Conservation (phyloP, 805 yeast species). For the Lipomyces kockii region DNA sequence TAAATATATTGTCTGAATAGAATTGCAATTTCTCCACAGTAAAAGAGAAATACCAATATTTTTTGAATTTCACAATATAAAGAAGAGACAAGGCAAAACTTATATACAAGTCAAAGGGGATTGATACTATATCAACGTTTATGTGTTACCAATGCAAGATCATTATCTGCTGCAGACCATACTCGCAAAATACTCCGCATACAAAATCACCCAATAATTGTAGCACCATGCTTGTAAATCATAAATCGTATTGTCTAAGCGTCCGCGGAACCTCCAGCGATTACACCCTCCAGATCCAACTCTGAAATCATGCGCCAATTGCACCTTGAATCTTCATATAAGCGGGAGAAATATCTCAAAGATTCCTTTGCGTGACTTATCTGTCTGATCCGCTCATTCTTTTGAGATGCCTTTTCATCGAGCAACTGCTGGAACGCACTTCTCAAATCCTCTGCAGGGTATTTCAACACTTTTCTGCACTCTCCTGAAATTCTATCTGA, state of each 20-base stretch:
- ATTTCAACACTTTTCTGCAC: conserved; percentile 76
- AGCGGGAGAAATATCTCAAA: conserved; percentile 57
- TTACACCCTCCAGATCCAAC: conserved; percentile 27
- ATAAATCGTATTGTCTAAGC: not conserved
- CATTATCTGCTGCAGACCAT: not conserved
- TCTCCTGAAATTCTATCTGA: conserved; percentile 80
- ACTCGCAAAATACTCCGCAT: not conserved
- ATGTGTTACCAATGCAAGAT: not conserved
- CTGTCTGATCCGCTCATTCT: conserved; percentile 58
- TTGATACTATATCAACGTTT: not conserved
- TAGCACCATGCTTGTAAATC: not conserved
- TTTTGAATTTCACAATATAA: not conserved
- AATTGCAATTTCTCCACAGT: not conserved
- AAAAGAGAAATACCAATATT: not conserved
- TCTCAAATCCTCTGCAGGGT: conserved; percentile 82
- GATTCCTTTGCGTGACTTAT: conserved; percentile 63
- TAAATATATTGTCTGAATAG: not conserved
- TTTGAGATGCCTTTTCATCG: conserved; percentile 62
- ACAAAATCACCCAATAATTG: not conserved
- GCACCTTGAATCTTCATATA: conserved; percentile 48
- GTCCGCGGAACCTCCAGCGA: not conserved
- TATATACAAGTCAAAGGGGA: conserved; percentile 1
- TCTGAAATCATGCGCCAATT: conserved; percentile 22
- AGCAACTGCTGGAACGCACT: conserved; percentile 67
- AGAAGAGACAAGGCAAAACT: not conserved